phyloP scores from a whole-genome alignment of 306 rosid genomes.

The Inga oerstediana region DNA sequence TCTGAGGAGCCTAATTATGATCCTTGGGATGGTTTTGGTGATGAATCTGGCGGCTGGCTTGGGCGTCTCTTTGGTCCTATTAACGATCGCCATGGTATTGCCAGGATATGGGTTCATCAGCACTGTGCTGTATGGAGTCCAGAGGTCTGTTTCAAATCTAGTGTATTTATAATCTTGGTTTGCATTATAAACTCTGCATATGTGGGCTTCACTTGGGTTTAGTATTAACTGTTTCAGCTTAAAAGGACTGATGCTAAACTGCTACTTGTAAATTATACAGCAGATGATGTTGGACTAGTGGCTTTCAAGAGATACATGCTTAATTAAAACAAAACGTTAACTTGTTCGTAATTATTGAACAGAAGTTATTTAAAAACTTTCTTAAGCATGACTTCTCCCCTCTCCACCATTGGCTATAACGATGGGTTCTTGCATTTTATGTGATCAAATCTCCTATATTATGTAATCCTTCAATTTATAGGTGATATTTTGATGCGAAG shows the following conservation, averaged over 20 bases:
- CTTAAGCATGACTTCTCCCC: background rate
- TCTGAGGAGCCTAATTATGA: constrained; percentile 85
- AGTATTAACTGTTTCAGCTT: background rate
- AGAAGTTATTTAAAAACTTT: background rate
- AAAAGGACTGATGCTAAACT: constrained; percentile 16
- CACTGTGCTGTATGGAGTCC: constrained; percentile 99
- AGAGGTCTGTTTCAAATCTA: constrained; percentile 67
- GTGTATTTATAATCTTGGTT: constrained; percentile 50
- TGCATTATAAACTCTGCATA: constrained; percentile 33
- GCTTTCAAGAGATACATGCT: background rate
- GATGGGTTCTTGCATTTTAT: background rate
- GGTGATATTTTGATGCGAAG: background rate
- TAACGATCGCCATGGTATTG: constrained; percentile 89
- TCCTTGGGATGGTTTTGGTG: constrained; percentile 95
- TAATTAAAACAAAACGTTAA: background rate
- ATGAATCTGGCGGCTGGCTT: constrained; percentile 93
- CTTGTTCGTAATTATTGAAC: background rate
- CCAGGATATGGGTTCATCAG: constrained; percentile 99
- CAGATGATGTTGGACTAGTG: background rate
- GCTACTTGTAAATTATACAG: constrained; percentile 16
- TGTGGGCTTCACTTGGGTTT: constrained; percentile 22
- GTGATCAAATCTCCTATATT: background rate
- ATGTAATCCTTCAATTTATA: background rate
- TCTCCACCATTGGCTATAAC: background rate
- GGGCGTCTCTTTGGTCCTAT: constrained; percentile 95